Evolutionary conservation across 305 asterid species (phyloP).

Genomic region (Andrographis paniculata): DNA sequence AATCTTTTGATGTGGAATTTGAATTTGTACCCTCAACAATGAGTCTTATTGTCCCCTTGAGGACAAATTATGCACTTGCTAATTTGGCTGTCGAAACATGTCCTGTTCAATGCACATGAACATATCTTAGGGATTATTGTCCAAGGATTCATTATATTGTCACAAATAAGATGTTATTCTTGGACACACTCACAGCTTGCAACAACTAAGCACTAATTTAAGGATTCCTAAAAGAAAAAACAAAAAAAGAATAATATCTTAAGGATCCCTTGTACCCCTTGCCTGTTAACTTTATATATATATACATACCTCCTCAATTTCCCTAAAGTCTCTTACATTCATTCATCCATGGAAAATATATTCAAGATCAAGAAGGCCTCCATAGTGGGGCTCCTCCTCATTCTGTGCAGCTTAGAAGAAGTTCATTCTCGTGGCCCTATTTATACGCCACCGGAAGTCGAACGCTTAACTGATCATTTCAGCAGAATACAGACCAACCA

Average conservation of each 20-base stretch:
- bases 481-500: conserved; percentile 30
- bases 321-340: not conserved
- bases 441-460: conserved; percentile 62
- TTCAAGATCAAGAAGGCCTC: conserved; percentile 2
- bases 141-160: conserved; percentile 15
- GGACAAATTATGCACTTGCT: too few relatives aligned
- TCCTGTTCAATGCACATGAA: conserved; percentile 36
- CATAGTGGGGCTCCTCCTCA: not conserved
- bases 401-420: conserved; percentile 17
- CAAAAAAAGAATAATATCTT: too few relatives aligned
- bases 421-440: conserved; percentile 47
- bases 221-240: conserved; percentile 13
- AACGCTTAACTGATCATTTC: conserved; percentile 41
- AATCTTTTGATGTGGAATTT: too few relatives aligned
- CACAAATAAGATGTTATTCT: conserved; percentile 22
- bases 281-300: too few relatives aligned
- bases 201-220: conserved; percentile 44
- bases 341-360: conserved; percentile 22
- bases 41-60: too few relatives aligned
- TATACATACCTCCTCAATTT: conserved; percentile 23
- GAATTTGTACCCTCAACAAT: too few relatives aligned
- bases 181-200: conserved; percentile 48
- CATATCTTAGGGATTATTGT: not conserved
- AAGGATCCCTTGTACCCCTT: too few relatives aligned
- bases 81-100: conserved; percentile 23